Conservation (phyloP, 2,329 filamentous ascomycete genomes). For the Monosporascus sp. region DNA sequence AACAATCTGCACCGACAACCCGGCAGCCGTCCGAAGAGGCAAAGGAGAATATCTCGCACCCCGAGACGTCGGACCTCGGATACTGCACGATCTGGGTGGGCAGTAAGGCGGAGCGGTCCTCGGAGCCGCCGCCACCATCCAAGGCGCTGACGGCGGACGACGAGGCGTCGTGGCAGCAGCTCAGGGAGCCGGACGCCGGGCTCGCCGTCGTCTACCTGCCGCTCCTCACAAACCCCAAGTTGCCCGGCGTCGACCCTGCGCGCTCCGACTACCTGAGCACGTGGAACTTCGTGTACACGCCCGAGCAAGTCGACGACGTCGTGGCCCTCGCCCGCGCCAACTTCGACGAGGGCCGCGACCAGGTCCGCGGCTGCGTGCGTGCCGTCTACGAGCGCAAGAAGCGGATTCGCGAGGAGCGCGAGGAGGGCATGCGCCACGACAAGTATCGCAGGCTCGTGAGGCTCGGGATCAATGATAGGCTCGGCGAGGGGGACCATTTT, state of each 20-base stretch:
- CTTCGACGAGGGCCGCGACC: conserved; percentile 74
- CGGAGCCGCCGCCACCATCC: conserved; percentile 44
- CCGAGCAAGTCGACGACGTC: conserved; percentile 81
- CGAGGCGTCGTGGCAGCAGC: conserved; percentile 51
- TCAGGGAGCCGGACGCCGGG: conserved; percentile 73
- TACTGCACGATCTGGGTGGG: conserved; percentile 97
- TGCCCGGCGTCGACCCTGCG: conserved; percentile 76
- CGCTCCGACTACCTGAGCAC: conserved; percentile 84
- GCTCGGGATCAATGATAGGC: conserved; percentile 45
- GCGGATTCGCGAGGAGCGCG: conserved; percentile 52
- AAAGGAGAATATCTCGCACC: conserved; percentile 36
- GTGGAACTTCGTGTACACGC: conserved; percentile 97
- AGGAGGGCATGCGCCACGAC: conserved; percentile 33
- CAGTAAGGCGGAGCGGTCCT: conserved; percentile 65
- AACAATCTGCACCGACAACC: conserved; percentile 10
- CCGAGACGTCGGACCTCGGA: conserved; percentile 59
- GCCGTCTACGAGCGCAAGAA: conserved; percentile 94
- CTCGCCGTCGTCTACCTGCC: conserved; percentile 89
- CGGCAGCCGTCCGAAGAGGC: conserved; percentile 23
- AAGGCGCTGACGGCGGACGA: conserved; percentile 52
- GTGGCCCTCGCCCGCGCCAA: conserved; percentile 80
- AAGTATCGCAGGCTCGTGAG: conserved; percentile 42
- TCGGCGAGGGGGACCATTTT: conserved; percentile 64
- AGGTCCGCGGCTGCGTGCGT: conserved; percentile 70
- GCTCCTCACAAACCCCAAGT: conserved; percentile 74